phyloP scores from a whole-genome alignment of 2,329 filamentous ascomycete genomes.

The Hypoxylon sp. region DNA sequence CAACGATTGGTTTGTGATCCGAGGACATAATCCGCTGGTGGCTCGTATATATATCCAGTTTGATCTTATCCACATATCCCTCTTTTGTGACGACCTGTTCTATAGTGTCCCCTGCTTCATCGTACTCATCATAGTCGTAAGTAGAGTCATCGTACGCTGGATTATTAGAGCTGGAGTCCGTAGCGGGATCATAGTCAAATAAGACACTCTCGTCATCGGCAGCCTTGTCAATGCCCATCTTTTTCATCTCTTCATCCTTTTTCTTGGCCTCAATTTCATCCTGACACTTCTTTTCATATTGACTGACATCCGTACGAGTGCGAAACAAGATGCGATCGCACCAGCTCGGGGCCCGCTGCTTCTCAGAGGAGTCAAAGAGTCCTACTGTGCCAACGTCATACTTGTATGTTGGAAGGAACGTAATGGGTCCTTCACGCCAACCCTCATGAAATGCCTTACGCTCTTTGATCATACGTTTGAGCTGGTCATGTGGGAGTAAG shows the following conservation, averaged over 20 bases:
- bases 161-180: constrained; percentile 69
- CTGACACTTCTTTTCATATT: constrained; percentile 71
- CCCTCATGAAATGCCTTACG: constrained; percentile 90
- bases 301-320: constrained; percentile 77
- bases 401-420: constrained; percentile 95
- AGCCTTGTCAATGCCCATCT: constrained; percentile 79
- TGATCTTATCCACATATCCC: constrained; percentile 67
- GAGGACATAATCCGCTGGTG: constrained; percentile 92
- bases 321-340: constrained; percentile 94
- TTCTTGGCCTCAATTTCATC: constrained; percentile 75
- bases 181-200: constrained; percentile 90
- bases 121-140: constrained; percentile 73
- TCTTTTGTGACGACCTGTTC: constrained; percentile 69
- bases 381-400: constrained; percentile 96
- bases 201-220: constrained; percentile 84
- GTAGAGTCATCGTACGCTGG: constrained; percentile 54
- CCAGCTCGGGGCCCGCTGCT: constrained; percentile 93
- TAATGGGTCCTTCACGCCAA: constrained; percentile 89
- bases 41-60: constrained; percentile 79
- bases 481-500: constrained; percentile 89
- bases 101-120: constrained; percentile 60
- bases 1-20: constrained; percentile 92
- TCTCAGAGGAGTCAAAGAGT: constrained; percentile 95
- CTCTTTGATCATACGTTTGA: constrained; percentile 78
- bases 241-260: constrained; percentile 88